phyloP scores from a whole-genome alignment of 208 protist species.

The Leishmania lainsoni region DNA sequence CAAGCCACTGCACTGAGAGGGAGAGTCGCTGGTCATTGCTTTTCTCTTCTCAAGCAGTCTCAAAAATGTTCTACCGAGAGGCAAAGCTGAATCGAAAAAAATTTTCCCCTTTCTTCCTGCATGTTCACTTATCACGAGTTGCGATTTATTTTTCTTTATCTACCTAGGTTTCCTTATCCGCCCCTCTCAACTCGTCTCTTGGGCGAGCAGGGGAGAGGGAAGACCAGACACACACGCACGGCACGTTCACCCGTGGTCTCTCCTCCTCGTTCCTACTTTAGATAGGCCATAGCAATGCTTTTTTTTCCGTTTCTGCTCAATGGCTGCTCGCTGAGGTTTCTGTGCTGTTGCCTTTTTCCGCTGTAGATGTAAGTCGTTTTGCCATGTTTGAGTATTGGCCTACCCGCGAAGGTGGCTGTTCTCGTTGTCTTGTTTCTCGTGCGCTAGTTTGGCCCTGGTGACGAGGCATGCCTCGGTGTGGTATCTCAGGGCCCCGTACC shows the following conservation, averaged over 20 bases:
- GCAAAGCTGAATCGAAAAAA: neutral
- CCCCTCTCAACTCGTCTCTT: neutral
- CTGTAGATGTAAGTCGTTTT: neutral
- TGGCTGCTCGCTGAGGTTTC: neutral
- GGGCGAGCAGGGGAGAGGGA: neutral
- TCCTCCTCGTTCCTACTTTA: neutral
- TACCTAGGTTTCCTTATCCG: neutral
- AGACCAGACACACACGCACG: neutral
- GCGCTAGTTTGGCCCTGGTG: neutral
- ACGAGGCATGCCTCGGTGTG: neutral
- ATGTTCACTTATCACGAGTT: neutral
- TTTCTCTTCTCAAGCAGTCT: neutral
- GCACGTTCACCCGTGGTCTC: neutral
- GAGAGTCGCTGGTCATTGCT: neutral
- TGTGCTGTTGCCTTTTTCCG: neutral
- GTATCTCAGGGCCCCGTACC: neutral
- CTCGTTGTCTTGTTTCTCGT: neutral
- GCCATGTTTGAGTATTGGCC: neutral
- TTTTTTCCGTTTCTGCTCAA: neutral
- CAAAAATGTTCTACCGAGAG: neutral
- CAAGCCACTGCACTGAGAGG: neutral
- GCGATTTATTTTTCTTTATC: neutral
- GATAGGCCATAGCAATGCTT: neutral
- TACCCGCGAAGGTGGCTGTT: neutral
- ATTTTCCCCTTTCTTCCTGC: neutral